Evolutionary conservation across 352 stramenopile genomes (phyloP).

Genomic region (Phytopythium ostracodes): DNA sequence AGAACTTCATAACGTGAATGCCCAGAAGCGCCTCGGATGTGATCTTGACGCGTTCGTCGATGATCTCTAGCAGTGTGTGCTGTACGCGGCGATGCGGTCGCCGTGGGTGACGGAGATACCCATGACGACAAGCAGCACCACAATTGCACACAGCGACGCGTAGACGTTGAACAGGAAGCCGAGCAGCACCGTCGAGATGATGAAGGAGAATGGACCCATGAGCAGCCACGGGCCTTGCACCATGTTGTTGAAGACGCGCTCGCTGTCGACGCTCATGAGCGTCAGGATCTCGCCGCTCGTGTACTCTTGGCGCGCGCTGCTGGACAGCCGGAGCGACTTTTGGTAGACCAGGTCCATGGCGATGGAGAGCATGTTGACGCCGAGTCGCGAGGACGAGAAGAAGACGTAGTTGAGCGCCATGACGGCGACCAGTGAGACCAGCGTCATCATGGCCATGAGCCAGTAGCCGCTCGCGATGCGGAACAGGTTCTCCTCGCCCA

Average conservation of each 20-base stretch:
- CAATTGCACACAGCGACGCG: slow-evolving; percentile 9
- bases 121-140: slow-evolving; percentile 18
- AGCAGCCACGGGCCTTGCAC: slow-evolving; percentile 23
- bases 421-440: slow-evolving; percentile 19
- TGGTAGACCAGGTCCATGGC: slow-evolving; percentile 38
- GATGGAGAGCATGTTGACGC: slow-evolving; percentile 35
- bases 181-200: slow-evolving; percentile 22
- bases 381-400: slow-evolving; percentile 27
- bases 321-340: slow-evolving; percentile 63
- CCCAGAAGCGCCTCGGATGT: slow-evolving; percentile 90
- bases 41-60: slow-evolving; percentile 86
- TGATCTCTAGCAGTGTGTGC: slow-evolving; percentile 21
- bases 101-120: slow-evolving; percentile 13
- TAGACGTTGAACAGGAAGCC: slow-evolving; percentile 24
- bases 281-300: slow-evolving; percentile 36
- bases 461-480: slow-evolving; percentile 22
- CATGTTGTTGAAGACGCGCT: slow-evolving; percentile 31
- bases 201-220: slow-evolving; percentile 21
- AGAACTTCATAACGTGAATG: slow-evolving; percentile 89
- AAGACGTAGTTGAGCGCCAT: slow-evolving; percentile 31
- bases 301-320: slow-evolving; percentile 26
- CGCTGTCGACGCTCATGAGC: slow-evolving; percentile 34
- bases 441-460: slow-evolving; percentile 21
- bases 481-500: slow-evolving; percentile 25
- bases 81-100: slow-evolving; percentile 17